Percentiles rank a stretch among this genome's conserved stretches.
These are phyloP conservation scores for Penicillium dipodomyicola DNA, from an alignment of 495 filamentous ascomycete genomes.

Conservation along the genomic window DNA sequence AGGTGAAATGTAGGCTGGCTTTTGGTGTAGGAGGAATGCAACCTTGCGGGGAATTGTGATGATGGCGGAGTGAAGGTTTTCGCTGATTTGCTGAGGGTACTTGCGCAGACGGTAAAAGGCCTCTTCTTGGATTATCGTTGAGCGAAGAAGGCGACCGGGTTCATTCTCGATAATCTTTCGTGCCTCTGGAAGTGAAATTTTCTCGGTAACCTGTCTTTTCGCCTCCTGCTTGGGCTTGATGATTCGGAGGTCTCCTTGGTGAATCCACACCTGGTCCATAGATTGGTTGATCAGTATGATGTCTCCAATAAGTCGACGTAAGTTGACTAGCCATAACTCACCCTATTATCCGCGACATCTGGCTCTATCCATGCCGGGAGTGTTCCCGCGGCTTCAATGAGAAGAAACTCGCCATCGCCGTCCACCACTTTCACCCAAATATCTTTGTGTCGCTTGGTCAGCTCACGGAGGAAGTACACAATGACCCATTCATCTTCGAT, in stretches of 20 bases:
- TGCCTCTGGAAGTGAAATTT: slow-evolving; percentile 60
- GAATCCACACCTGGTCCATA: slow-evolving; percentile 63
- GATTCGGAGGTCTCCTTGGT: slow-evolving; percentile 68
- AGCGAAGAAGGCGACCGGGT: slow-evolving; percentile 57
- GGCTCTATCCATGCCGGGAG: slow-evolving; percentile 90
- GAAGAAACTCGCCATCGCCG: slow-evolving; percentile 89
- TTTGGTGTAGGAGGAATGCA: slow-evolving; percentile 73
- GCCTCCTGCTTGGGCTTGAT: slow-evolving; percentile 56
- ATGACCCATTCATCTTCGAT: slow-evolving; percentile 97
- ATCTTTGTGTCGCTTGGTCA: slow-evolving; percentile 68
- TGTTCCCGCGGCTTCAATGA: slow-evolving; percentile 88
- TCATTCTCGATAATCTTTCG: slow-evolving; percentile 53
- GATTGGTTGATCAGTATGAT: neutral
- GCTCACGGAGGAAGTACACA: slow-evolving; percentile 81
- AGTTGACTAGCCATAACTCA: slow-evolving; percentile 26
- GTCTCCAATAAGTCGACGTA: neutral
- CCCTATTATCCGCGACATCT: slow-evolving; percentile 81
- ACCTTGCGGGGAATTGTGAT: slow-evolving; percentile 80
- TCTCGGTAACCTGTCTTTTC: slow-evolving; percentile 38
- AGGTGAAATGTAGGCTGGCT: slow-evolving; percentile 71
- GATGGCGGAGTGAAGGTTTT: slow-evolving; percentile 68
- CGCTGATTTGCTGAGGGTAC: slow-evolving; percentile 71
- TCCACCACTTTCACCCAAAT: slow-evolving; percentile 83
- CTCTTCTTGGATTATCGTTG: slow-evolving; percentile 73
- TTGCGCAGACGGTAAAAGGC: slow-evolving; percentile 82